Base-by-base conservation (phyloP, 2,329 filamentous ascomycete genomes). In the Colletotrichum sp. region DNA sequence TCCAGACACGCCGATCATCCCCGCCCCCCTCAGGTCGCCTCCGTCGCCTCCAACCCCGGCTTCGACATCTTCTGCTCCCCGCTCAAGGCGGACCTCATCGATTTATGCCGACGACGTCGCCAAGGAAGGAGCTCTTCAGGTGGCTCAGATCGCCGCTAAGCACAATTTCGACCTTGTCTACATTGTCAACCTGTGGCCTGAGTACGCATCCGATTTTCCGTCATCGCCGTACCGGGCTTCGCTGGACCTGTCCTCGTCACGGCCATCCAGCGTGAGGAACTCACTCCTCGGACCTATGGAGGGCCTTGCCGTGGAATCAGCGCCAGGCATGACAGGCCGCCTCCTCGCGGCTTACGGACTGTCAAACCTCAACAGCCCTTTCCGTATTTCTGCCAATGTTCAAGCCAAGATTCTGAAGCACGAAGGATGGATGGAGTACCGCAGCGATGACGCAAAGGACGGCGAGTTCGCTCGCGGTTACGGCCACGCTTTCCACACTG, bases 101-200 rank as follows among this genome's bases (percentile, higher is more conserved):
- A 68, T 74, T 4, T 64, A 71, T 34, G 36, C 70, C 3, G 77
- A 75, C 8, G 72, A 78, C 16, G 69, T 71, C 78, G 60, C 80
- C 78, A 57, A 75, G 74, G 8, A 79, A 77, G 74, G 78, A 74
- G 55, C 78, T 79, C 8, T 81, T 77, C 21, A 90, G 80, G 89
- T 89, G 9, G 89, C 90, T 2, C 85, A 88, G 36, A 90, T 92
- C 52, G 90, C 91, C 7, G 86, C 84, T 6, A 87, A 88, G 69
- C 91, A 91, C 80, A 86, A 90, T 69, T 91, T 92, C 68, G 89
- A 91, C 77, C 84, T 92, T 28, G 85, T 92, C 15, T 92, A 92
- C 77, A 87, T 92, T 34, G 87, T 92, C 77, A 91, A 90, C 77
- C 82, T 92, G 16, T 92, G 90, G 90, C 90, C 90, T 5, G 85